phyloP scores from a whole-genome alignment of 2,329 filamentous ascomycete species.

The Fusarium anguioides region DNA sequence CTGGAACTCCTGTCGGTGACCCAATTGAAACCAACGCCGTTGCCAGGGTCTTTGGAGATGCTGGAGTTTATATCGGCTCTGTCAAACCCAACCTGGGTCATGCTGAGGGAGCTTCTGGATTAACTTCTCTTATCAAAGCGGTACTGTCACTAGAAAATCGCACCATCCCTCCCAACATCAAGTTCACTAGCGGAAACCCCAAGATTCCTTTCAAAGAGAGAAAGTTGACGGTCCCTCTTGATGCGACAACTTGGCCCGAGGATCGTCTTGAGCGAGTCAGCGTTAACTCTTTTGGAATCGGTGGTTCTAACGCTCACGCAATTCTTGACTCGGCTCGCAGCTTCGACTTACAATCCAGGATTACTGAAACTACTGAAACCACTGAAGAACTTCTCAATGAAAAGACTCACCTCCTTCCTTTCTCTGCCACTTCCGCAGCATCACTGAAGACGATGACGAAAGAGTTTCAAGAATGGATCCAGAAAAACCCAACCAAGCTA shows the following conservation, averaged over 20 bases:
- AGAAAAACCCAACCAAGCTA: conserved; percentile 12
- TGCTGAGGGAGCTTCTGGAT: conserved; percentile 49
- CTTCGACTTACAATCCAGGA: background rate
- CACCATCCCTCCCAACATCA: conserved; percentile 50
- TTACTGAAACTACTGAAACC: background rate
- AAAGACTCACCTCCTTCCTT: conserved; percentile 20
- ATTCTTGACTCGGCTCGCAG: conserved; percentile 37
- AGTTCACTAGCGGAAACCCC: conserved; percentile 45
- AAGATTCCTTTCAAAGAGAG: conserved; percentile 40
- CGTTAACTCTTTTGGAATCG: conserved; percentile 55
- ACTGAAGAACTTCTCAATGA: background rate
- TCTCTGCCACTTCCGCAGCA: conserved; percentile 24
- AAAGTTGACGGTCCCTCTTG: conserved; percentile 43
- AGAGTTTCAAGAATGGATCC: conserved; percentile 38
- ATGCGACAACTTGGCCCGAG: conserved; percentile 41
- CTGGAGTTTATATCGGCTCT: conserved; percentile 45
- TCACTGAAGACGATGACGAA: conserved; percentile 25
- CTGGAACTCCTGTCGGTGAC: conserved; percentile 58
- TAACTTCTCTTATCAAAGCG: conserved; percentile 48
- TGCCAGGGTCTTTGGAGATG: conserved; percentile 44
- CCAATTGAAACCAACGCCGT: conserved; percentile 55
- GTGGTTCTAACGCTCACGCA: conserved; percentile 53
- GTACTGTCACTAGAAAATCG: conserved; percentile 48
- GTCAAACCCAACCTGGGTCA: conserved; percentile 56
- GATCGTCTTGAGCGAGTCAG: conserved; percentile 42